These are phyloP conservation scores for Paecilomyces variotii DNA, from an alignment of 2,329 filamentous ascomycete genomes.

Conservation along the genomic window DNA sequence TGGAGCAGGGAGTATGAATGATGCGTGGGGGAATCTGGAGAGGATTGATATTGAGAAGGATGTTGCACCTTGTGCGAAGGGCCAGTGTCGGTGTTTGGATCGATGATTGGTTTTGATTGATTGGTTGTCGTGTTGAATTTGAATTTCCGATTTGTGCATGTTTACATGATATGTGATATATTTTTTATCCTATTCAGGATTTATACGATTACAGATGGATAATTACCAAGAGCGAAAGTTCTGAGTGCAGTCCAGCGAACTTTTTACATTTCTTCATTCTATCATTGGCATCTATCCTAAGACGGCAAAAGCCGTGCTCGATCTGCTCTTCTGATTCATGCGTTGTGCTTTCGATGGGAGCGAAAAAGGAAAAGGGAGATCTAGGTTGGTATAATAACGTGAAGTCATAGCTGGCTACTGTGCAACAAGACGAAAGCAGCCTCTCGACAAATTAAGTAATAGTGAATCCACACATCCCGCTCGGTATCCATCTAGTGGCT, in stretches of 20 bases:
- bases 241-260: neutral
- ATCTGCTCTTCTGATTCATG: neutral
- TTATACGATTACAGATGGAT: too few species aligned
- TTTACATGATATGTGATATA: too few species aligned
- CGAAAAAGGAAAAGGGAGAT: neutral
- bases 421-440: neutral
- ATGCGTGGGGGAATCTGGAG: conserved; percentile 34
- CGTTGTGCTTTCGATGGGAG: neutral
- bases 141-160: neutral
- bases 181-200: too few species aligned
- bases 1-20: conserved; percentile 14
- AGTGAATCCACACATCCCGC: neutral
- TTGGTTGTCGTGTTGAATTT: neutral
- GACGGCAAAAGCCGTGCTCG: neutral
- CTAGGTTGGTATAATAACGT: neutral
- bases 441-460: neutral
- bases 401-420: neutral
- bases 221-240: too few species aligned
- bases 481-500: neutral
- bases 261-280: neutral
- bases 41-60: conserved; percentile 42
- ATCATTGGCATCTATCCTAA: neutral
- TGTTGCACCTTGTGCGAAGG: conserved; percentile 33
- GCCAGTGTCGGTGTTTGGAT: conserved; percentile 26
- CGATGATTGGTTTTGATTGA: neutral